Base-by-base conservation (phyloP, 1,284 basidiomycete species). In the Polyporus tsugae region DNA sequence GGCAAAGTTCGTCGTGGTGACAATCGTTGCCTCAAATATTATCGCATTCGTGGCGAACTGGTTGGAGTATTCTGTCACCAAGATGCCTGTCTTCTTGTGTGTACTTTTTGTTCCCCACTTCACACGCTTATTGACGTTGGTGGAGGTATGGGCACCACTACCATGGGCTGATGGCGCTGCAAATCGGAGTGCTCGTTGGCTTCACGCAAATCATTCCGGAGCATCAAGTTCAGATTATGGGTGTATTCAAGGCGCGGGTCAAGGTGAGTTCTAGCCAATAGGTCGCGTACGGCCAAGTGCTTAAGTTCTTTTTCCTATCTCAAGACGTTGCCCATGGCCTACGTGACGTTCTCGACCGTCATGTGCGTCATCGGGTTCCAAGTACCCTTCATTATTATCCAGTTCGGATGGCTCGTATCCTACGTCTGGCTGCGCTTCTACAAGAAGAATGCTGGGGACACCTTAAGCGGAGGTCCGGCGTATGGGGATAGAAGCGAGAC, bases 201-300 rank as follows among this genome's bases (percentile, higher is more conserved):
- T 98, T 98, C 81, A 98, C 96, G 2, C 97, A 99, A 79, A 83
- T 98, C 66, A 98, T 99, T 73, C 97, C 98, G 35, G 97, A 99
- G 79, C 96, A 99, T 76, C 97, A 98, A 80, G 91, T 99, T 6
- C 97, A 99, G 78, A 77, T 99, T 17, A 86, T 99, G 72, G 95
- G 96, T 46, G 83, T 95, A 41, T 78, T 98, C 74, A 96, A 92
- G 78, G 86, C 93, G 60, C 89, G 95, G 62, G 96, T 99, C 74
- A 99, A 98, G 89, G 96, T 94, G n/a, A 29, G 49, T 55, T 61
- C 13, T 62, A 36, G 41, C 17, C 25, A 60, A 36, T 42, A 72
- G 66, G 38, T 44, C 65, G 59, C 69, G 65, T 38, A n/a, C 29
- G 64, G 62, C 58, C 29, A 61, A 35, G 42, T 61, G 36, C 58